phyloP scores from a whole-genome alignment of 371 early-diverging fungal genomes.

The Capillidium rhysosporum region DNA sequence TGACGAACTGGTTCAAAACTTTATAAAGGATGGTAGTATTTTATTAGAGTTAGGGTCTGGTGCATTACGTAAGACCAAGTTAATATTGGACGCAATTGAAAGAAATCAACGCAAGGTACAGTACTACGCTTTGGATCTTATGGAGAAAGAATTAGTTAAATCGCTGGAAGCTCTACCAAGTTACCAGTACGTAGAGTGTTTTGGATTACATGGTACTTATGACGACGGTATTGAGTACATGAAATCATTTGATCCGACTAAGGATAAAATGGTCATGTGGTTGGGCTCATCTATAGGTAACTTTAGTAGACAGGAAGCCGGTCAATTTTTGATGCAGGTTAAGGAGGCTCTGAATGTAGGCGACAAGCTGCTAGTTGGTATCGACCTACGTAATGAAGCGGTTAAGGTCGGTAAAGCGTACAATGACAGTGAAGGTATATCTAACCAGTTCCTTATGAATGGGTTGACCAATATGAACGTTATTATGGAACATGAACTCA shows the following conservation, averaged over 20 bases:
- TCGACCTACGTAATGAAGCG: slow-evolving; percentile 57
- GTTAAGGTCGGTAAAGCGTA: slow-evolving; percentile 54
- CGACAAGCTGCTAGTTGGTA: slow-evolving; percentile 60
- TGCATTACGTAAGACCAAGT: slow-evolving; percentile 67
- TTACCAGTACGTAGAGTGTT: slow-evolving; percentile 36
- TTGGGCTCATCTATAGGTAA: slow-evolving; percentile 83
- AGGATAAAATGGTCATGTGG: slow-evolving; percentile 58
- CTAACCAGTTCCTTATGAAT: slow-evolving; percentile 67
- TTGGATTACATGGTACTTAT: slow-evolving; percentile 78
- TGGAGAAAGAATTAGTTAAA: slow-evolving; percentile 50
- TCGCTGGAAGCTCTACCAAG: slow-evolving; percentile 20
- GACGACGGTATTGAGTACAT: slow-evolving; percentile 52
- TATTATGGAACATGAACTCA: slow-evolving; percentile 30
- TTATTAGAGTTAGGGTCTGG: slow-evolving; percentile 75
- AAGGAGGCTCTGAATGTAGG: slow-evolving; percentile 32
- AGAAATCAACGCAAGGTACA: slow-evolving; percentile 31
- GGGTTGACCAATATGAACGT: slow-evolving; percentile 54
- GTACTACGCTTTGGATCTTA: slow-evolving; percentile 86
- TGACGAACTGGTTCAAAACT: slow-evolving; percentile 30
- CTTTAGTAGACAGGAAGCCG: slow-evolving; percentile 29
- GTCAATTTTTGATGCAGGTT: slow-evolving; percentile 14
- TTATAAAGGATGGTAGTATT: slow-evolving; percentile 38
- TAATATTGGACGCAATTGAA: slow-evolving; percentile 54
- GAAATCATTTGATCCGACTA: slow-evolving; percentile 20
- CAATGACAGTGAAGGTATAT: slow-evolving; percentile 57